These are phyloP conservation scores for Massariosphaeria phaeospora DNA, from an alignment of 495 filamentous ascomycete genomes.

Conservation along the genomic window DNA sequence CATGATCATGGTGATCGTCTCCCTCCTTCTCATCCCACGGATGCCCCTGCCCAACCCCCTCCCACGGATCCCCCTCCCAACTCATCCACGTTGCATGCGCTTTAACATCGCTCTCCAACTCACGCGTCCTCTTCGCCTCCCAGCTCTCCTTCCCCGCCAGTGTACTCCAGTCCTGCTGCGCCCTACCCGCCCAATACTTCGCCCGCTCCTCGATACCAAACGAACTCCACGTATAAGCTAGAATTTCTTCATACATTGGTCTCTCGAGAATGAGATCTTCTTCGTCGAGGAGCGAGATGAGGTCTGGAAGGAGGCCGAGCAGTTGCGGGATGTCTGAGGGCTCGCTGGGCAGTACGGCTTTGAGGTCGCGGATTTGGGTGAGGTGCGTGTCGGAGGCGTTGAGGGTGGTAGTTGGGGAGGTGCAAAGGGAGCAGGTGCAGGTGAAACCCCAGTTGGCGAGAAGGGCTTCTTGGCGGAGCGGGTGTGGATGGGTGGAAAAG, in stretches of 20 bases:
- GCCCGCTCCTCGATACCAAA: conserved; percentile 12
- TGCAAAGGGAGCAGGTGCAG: conserved; percentile 28
- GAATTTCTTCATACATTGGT: conserved; percentile 22
- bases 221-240: conserved; percentile 20
- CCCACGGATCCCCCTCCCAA: conserved; percentile 7
- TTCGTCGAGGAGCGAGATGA: conserved; percentile 14
- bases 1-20: conserved; percentile 13
- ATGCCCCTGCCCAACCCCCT: conserved; percentile 1
- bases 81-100: conserved; percentile 20
- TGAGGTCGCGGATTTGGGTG: conserved; percentile 5
- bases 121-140: conserved; percentile 21
- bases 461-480: not conserved
- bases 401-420: not conserved
- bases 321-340: conserved; percentile 1
- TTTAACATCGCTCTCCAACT: conserved; percentile 12
- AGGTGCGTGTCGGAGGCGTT: conserved; percentile 20
- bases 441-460: conserved; percentile 20
- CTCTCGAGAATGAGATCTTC: conserved; percentile 16
- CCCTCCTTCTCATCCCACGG: conserved; percentile 6
- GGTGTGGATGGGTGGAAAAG: conserved; percentile 3
- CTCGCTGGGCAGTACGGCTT: conserved; percentile 3
- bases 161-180: conserved; percentile 18
- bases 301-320: not conserved
- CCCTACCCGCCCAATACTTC: conserved; percentile 17
- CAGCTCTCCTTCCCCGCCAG: conserved; percentile 26